Percentiles rank a stretch among this genome's conserved stretches.
These are phyloP conservation scores for Ophiosphaerella herpotricha DNA, from an alignment of 2,329 filamentous ascomycete species.

Conservation along the genomic window DNA sequence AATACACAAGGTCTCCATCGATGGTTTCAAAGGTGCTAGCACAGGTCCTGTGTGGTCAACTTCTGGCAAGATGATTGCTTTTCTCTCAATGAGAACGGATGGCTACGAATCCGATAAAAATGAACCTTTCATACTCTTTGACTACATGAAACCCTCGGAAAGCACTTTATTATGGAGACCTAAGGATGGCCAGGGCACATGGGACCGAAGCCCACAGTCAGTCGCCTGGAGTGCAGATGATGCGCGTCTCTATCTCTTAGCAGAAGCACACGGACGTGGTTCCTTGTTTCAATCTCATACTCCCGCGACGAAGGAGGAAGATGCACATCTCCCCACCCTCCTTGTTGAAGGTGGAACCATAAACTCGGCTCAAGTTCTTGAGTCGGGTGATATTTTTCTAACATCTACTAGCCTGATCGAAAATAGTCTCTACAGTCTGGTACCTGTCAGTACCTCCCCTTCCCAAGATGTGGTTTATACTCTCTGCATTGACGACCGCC, in stretches of 20 bases:
- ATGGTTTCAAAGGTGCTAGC: conserved; percentile 66
- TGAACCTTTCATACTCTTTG: conserved; percentile 66
- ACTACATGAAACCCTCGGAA: conserved; percentile 62
- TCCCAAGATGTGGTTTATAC: conserved; percentile 20
- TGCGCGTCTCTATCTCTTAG: conserved; percentile 69
- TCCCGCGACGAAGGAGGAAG: conserved; percentile 12
- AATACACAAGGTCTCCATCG: conserved; percentile 62
- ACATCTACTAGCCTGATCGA: conserved; percentile 72
- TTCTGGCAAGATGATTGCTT: conserved; percentile 71
- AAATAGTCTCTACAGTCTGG: conserved; percentile 69
- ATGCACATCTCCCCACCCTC: conserved; percentile 26
- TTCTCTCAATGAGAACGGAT: conserved; percentile 75
- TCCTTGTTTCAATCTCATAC: conserved; percentile 56
- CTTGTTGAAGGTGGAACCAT: conserved; percentile 42
- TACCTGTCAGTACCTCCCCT: conserved; percentile 45
- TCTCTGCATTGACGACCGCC: conserved; percentile 26
- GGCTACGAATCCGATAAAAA: conserved; percentile 84
- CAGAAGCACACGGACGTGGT: conserved; percentile 71
- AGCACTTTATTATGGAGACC: conserved; percentile 65
- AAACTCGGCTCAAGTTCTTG: conserved; percentile 57
- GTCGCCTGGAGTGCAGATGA: conserved; percentile 60
- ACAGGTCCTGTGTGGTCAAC: conserved; percentile 73
- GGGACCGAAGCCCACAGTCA: conserved; percentile 59
- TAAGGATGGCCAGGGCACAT: conserved; percentile 64
- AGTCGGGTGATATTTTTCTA: conserved; percentile 62